phyloP scores from a whole-genome alignment of 805 yeast species.

The Wickerhamiella shivajii region DNA sequence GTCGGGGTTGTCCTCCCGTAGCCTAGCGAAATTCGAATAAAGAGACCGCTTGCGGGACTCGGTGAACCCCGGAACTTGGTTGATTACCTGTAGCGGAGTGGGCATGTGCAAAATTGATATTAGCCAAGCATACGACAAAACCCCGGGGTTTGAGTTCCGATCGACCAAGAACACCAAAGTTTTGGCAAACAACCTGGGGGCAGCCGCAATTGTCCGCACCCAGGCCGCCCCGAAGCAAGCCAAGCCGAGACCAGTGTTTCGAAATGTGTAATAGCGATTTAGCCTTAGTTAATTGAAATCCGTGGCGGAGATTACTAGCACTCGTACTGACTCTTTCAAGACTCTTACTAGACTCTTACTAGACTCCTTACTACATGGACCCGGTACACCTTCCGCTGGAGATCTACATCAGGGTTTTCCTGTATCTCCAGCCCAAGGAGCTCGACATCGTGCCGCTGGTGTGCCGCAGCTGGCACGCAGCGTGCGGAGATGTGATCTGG shows the following conservation, averaged over 20 bases:
- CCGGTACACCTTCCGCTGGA: slow-evolving; percentile 19
- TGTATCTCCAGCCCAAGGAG: slow-evolving; percentile 15
- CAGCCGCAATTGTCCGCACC: no score
- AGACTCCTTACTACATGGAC: no score
- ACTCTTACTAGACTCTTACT: no score
- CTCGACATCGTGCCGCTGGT: slow-evolving; percentile 20
- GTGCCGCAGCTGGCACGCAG: slow-evolving; percentile 20
- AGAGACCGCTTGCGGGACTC: slow-evolving; percentile 32
- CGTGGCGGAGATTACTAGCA: no score
- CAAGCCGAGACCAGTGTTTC: no score
- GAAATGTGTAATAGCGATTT: no score
- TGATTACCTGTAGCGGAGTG: slow-evolving; percentile 10
- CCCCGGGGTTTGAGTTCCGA: slow-evolving; percentile 9
- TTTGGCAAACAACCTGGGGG: slow-evolving; percentile 12
- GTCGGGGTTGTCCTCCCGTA: slow-evolving; percentile 31
- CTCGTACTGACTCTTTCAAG: no score
- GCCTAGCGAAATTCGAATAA: slow-evolving; percentile 33
- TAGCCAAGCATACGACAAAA: slow-evolving; percentile 7
- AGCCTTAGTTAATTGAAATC: no score
- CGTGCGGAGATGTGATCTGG: slow-evolving; percentile 23
- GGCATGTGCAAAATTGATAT: no score
- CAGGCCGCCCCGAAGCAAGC: no score
- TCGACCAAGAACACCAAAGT: slow-evolving; percentile 15
- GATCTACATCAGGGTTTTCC: slow-evolving; percentile 17
- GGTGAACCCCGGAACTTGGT: slow-evolving; percentile 26